Percentiles rank a stretch among this genome's conserved stretches.
These are phyloP conservation scores for Apiospora aurea DNA, from an alignment of 2,329 filamentous ascomycete genomes.

Conservation along the genomic window DNA sequence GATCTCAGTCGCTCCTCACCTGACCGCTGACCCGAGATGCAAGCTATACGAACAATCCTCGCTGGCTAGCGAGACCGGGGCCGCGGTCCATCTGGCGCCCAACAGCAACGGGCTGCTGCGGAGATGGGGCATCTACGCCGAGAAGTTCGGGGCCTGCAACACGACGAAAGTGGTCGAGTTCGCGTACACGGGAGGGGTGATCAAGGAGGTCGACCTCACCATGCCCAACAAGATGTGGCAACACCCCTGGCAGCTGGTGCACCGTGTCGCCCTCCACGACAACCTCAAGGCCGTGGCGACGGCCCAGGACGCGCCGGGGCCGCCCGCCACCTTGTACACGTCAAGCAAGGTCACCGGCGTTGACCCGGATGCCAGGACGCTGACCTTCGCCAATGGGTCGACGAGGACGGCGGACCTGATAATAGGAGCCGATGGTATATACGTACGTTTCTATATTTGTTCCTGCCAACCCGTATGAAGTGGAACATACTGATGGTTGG, in stretches of 20 bases:
- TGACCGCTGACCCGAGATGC: neutral
- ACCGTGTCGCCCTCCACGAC: slow-evolving; percentile 61
- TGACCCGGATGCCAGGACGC: slow-evolving; percentile 32
- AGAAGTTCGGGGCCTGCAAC: slow-evolving; percentile 45
- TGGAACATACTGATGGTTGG: slow-evolving; percentile 26
- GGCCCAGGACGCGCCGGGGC: slow-evolving; percentile 42
- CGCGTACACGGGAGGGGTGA: slow-evolving; percentile 30
- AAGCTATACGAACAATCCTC: slow-evolving; percentile 63
- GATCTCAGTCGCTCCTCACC: neutral
- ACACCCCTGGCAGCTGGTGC: slow-evolving; percentile 58
- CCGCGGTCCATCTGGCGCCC: slow-evolving; percentile 68
- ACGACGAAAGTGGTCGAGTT: slow-evolving; percentile 37
- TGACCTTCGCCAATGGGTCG: slow-evolving; percentile 33
- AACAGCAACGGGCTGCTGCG: slow-evolving; percentile 66
- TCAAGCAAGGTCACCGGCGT: slow-evolving; percentile 34
- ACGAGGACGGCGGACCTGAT: slow-evolving; percentile 34
- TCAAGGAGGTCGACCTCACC: slow-evolving; percentile 43
- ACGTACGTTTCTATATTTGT: slow-evolving; percentile 27
- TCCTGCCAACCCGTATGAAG: slow-evolving; percentile 25
- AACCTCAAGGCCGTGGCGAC: slow-evolving; percentile 55
- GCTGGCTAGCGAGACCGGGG: slow-evolving; percentile 63
- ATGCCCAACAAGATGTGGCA: slow-evolving; percentile 55
- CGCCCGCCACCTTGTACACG: slow-evolving; percentile 45
- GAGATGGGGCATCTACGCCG: slow-evolving; percentile 46
- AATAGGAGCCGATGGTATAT: slow-evolving; percentile 37